These are phyloP conservation scores for Glycine tomentella DNA, from an alignment of 306 rosid species.

Conservation along the genomic window DNA sequence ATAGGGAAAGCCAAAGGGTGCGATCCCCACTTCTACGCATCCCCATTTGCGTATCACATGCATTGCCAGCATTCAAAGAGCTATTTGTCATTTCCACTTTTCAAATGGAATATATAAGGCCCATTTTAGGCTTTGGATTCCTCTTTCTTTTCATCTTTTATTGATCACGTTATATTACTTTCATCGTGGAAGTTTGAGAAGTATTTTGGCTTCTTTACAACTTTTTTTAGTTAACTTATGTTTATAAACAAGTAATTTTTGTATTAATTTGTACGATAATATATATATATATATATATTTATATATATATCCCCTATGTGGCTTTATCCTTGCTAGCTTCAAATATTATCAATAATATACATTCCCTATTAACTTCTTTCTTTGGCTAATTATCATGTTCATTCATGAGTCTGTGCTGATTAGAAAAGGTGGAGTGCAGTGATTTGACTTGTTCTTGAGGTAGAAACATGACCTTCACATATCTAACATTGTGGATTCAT, in stretches of 20 bases:
- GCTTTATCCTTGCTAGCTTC: not conserved
- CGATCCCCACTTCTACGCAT: constrained; percentile 33
- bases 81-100: constrained; percentile 28
- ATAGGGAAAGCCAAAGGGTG: constrained; percentile 3
- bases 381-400: not conserved
- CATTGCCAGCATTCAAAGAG: constrained; percentile 38
- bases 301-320: not conserved
- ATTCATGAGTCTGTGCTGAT: not conserved
- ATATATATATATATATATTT: too few species aligned
- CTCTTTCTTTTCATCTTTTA: not conserved
- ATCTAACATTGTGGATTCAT: constrained; percentile 18
- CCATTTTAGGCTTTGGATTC: constrained; percentile 25
- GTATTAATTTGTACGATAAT: too few species aligned
- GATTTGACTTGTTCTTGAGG: not conserved
- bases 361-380: not conserved
- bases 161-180: not conserved
- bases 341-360: not conserved
- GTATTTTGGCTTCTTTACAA: not conserved
- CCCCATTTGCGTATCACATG: constrained; percentile 7
- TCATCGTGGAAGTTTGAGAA: not conserved
- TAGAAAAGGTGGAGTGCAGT: not conserved
- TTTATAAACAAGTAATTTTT: not conserved
- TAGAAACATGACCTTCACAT: constrained; percentile 16
- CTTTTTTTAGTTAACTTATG: not conserved
- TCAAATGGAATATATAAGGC: constrained; percentile 21